Evolutionary conservation across 2,329 filamentous ascomycete genomes (phyloP).

Genomic region (Paracoccidioides brasiliensis): DNA sequence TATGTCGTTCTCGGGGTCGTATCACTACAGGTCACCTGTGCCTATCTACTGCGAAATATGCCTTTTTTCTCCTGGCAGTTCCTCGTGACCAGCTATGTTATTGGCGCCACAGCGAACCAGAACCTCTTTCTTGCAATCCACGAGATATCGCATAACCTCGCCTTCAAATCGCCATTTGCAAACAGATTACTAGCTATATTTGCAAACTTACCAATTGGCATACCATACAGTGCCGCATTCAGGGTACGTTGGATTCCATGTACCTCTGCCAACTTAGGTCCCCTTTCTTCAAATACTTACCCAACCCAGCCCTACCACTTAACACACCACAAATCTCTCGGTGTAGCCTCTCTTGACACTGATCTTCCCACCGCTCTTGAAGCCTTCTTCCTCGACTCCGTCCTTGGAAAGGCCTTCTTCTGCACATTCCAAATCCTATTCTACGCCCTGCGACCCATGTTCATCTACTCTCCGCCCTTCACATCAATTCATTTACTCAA

Average conservation of each 20-base stretch:
- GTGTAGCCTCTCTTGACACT: slow-evolving; percentile 89
- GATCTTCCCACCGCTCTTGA: slow-evolving; percentile 88
- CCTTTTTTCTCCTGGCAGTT: slow-evolving; percentile 73
- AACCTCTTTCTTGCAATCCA: slow-evolving; percentile 98
- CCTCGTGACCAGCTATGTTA: slow-evolving; percentile 73
- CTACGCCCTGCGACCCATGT: slow-evolving; percentile 92
- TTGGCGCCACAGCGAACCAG: slow-evolving; percentile 93
- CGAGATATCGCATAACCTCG: slow-evolving; percentile 96
- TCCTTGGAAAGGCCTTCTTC: slow-evolving; percentile 96
- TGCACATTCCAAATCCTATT: slow-evolving; percentile 98
- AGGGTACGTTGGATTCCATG: slow-evolving; percentile 43
- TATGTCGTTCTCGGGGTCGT: slow-evolving; percentile 81
- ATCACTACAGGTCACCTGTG: slow-evolving; percentile 62
- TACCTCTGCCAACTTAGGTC: not conserved
- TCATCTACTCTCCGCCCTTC: slow-evolving; percentile 78
- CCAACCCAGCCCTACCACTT: slow-evolving; percentile 70
- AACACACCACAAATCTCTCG: slow-evolving; percentile 96
- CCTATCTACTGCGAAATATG: slow-evolving; percentile 62
- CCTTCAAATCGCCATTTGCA: slow-evolving; percentile 64
- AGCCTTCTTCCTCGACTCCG: slow-evolving; percentile 79
- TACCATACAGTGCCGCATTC: slow-evolving; percentile 94
- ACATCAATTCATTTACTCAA: slow-evolving; percentile 78
- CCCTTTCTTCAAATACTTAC: not conserved
- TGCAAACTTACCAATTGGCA: slow-evolving; percentile 87
- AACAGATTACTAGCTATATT: slow-evolving; percentile 85